Base-by-base conservation (phyloP, 352 stramenopile species). In the Phytophthora pseudosyringae region DNA sequence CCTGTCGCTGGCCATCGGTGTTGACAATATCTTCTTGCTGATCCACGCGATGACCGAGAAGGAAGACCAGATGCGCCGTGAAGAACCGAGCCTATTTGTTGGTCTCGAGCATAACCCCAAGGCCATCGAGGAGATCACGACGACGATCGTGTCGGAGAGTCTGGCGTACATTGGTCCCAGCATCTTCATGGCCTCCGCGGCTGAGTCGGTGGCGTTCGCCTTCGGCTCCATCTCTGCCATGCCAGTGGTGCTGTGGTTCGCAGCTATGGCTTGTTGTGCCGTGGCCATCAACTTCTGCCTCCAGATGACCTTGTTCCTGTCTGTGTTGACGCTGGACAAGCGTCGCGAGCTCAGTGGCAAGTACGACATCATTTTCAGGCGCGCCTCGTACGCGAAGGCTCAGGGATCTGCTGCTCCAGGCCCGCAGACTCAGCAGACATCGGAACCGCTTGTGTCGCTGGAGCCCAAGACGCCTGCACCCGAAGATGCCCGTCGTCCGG, bases 11-110 rank as follows among this genome's bases (percentile, higher is more conserved):
- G 81, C 81, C 3, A 90, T 90, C 31, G 81, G 81, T 55, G 81
- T 90, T 5, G 81, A 90, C 54, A 90, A 90, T 38, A 90, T 90
- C 39, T 90, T 90, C 69, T 46, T 90, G 29, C 35, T 90, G n/a
- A 77, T 90, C 26, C 75, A 88, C 31, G 76, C 81, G 10, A 75
- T 90, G 47, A 75, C 64, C 4, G 58, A 82, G 47, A 79, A 83
- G 45, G 71, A 88, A 33, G 67, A 86, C 16, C 58, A 80, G 31
- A 55, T 80, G 11, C 59, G 62, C 6, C 46, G 57, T 18, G 55
- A 74, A 3, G 64, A 81, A 36, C 71, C 65, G 16, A 73, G 63
- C 50, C 62, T 86, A 18, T 86, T 86, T 16, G 62, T 80, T 48
- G 74, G 72, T 41, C 51, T 86, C 5, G 72, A 74, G 38, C 67